Evolutionary conservation across 257 asterid species (phyloP).

Genomic region (Scutellaria baicalensis): DNA sequence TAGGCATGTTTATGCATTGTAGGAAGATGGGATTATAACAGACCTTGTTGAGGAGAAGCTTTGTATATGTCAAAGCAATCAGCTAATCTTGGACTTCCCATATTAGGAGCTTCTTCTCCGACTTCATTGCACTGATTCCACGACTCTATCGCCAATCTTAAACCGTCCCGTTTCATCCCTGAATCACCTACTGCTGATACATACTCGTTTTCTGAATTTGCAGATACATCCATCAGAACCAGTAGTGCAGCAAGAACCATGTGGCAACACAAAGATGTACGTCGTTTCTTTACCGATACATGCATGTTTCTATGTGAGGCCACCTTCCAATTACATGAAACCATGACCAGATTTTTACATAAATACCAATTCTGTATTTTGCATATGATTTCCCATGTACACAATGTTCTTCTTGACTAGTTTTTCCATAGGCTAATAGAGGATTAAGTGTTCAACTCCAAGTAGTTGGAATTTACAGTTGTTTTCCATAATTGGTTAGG

Average conservation of each 20-base stretch:
- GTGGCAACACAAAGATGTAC: neutral
- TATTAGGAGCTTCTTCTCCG: constrained; percentile 70
- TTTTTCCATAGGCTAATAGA: neutral
- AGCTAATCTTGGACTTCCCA: constrained; percentile 89
- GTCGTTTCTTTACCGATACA: neutral
- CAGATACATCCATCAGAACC: constrained; percentile 12
- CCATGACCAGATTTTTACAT: neutral
- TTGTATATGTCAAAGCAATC: constrained; percentile 68
- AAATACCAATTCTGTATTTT: neutral
- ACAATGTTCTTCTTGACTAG: neutral
- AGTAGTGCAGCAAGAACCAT: constrained; percentile 6
- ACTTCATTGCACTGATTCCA: constrained; percentile 93
- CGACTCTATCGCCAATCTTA: constrained; percentile 81
- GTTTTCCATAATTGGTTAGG: constrained; percentile 30
- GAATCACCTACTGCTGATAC: constrained; percentile 76
- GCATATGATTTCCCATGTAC: neutral
- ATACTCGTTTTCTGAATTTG: constrained; percentile 14
- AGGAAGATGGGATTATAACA: neutral
- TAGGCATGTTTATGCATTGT: too few relatives aligned
- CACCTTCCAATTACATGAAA: neutral
- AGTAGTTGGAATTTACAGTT: constrained; percentile 25
- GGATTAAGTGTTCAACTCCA: constrained; percentile 2
- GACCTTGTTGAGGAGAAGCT: constrained; percentile 43
- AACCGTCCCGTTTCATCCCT: constrained; percentile 60
- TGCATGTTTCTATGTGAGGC: neutral